These are phyloP conservation scores for Monilinia fructicola DNA, from an alignment of 2,329 filamentous ascomycete species.

Conservation along the genomic window DNA sequence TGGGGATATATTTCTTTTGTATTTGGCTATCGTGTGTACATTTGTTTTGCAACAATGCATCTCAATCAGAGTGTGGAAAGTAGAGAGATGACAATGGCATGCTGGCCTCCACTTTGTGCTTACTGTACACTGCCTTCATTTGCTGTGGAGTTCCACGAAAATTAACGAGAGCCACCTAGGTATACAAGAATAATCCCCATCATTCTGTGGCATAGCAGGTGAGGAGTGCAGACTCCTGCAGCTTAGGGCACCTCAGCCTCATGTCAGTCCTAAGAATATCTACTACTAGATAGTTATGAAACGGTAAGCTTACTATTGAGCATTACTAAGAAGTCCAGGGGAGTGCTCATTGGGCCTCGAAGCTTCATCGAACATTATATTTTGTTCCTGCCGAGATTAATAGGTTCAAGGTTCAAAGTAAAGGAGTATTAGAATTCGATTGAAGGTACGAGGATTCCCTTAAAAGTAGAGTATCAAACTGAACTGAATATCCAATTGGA, in stretches of 20 bases:
- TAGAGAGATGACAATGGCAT: background rate
- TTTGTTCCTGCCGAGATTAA: background rate
- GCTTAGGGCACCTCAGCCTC: background rate
- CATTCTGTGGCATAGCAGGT: background rate
- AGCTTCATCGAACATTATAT: background rate
- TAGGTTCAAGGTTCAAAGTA: background rate
- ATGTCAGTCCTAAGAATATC: background rate
- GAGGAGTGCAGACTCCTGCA: background rate
- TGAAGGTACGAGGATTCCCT: too few relatives aligned
- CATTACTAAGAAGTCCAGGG: background rate
- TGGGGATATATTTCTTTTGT: background rate
- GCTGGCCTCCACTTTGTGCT: background rate
- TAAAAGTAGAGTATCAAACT: too few relatives aligned
- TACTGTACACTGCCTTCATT: conserved; percentile 8
- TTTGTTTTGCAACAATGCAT: background rate
- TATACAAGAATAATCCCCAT: background rate
- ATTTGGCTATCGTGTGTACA: background rate
- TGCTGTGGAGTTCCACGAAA: background rate
- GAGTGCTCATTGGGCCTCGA: background rate
- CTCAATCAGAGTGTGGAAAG: background rate
- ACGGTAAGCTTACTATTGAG: conserved; percentile 1
- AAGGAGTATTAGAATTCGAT: background rate
- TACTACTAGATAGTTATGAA: background rate
- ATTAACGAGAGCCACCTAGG: background rate
- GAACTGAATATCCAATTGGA: too few relatives aligned